Base-by-base conservation (phyloP, 768 basidiomycete genomes). In the Gloeopeniophorella convolvens region DNA sequence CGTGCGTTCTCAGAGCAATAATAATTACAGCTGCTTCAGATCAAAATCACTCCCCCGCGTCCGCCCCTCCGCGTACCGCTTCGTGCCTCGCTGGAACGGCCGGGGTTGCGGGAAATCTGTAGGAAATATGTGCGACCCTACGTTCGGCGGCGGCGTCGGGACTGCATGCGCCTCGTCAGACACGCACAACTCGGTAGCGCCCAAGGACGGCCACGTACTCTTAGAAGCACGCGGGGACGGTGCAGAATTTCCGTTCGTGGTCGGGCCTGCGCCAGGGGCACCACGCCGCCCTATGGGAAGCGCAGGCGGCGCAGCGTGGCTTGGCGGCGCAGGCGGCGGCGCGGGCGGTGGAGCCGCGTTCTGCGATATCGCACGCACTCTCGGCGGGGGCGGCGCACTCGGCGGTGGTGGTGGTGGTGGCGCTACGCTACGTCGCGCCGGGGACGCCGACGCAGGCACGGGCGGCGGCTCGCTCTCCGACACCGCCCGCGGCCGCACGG, bases 61-160 rank as follows among this genome's bases (percentile, higher is more conserved):
- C 45, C 81, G 79, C 26, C 85, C 84, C 61, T 80, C 82, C 11
- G 65, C 68, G 62, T 93, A 93, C 34, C 70, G 69, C 61, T 74
- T 83, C 24, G 63, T 58, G 27, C 63, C 69, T 5, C 65, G 60
- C 30, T 63, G 63, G 64, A 89, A 91, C 23, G 72, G 70, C 33
- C 87, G 78, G 4, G 89, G 89, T 12, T 81, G 80, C 1, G 89
- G 89, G 62, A 91, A 89, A 43, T 82, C 86, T 12, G 71, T 68
- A 6, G 86, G 87, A 62, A 89, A 92, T 13, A 73, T 81, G 60
- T 88, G 83, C 20, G 73, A 64, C 8, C 87, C 87, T 34, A 75
- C 77, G 47, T 73, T 78, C 2, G 87, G 78, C 21, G 80, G 80
- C 5, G 79, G 79, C 4, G 76, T 69, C 18, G 79, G 75, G 39